Evolutionary conservation across 2,329 filamentous ascomycete genomes (phyloP), one percentile per base, ranked within the genome.

Genomic region (Aspergillus thermomutatus): DNA sequence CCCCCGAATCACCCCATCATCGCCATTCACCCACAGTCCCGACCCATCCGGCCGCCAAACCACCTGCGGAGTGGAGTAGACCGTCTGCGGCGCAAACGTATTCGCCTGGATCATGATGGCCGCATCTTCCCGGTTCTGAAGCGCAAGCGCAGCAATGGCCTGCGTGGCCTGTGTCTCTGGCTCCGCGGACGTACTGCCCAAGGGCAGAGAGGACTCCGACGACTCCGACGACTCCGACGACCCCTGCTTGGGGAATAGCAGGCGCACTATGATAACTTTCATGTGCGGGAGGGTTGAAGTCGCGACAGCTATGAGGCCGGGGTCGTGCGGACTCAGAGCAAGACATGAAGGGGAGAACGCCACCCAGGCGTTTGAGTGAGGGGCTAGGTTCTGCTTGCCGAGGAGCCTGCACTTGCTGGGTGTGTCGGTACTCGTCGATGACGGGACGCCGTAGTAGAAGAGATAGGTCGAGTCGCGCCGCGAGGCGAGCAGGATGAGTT

Each of bases 1-100:
- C 1, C 85, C 85, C 49, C 85, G 75, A 27, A 88, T 76, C 7
- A 82, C 74, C 0, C 86, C 85, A 66, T 88, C 86, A 63, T 88
- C 85, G 3, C 83, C 83, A 71, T 85, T 87, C 11, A 87, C 83
- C 79, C 83, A 88, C 0, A 88, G 72, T 0, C 85, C 85, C 45
- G 77, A 81, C 0, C 83, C 84, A 66, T 86, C 80, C 1, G 84
- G 83, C 26, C 85, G 72, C 85, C 86, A 88, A 5, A 78, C 79
- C 6, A 87, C 73, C 52, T 83, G 80, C 7, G 85, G 85, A 5
- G 84, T 87, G 23, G 83, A 86, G 67, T 87, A 87, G 0, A 80
- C 75, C 28, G 84, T 87, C 66, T 87, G 85, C n/a, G 85, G 83
- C 21, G 85, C 82, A 63, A 86, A 75, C 0, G 84, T 86, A 49